phyloP scores from a whole-genome alignment of 2,329 filamentous ascomycete genomes.

The Colletotrichum sp. region DNA sequence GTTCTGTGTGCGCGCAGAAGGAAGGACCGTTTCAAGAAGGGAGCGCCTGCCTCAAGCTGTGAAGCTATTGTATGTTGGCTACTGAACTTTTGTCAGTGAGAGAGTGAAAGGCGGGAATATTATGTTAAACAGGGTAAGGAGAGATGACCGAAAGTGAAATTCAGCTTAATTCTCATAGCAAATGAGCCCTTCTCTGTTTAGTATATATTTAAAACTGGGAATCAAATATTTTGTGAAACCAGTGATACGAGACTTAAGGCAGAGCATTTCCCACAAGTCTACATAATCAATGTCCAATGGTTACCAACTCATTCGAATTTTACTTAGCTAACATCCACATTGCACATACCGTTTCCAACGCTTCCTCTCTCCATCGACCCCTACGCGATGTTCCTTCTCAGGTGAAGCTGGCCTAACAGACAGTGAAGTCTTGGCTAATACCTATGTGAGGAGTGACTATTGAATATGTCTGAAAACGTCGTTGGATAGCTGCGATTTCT shows the following conservation, averaged over 20 bases:
- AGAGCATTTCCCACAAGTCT: neutral
- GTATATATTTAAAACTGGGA: neutral
- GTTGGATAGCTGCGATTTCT: neutral
- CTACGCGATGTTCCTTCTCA: neutral
- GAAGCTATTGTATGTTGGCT: neutral
- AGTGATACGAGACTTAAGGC: neutral
- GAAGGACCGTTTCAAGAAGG: neutral
- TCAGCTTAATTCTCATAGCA: neutral
- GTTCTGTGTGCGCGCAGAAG: neutral
- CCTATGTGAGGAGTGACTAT: neutral
- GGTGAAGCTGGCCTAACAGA: neutral
- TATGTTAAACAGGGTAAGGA: rapidly evolving
- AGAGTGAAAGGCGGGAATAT: neutral
- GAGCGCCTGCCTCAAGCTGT: neutral
- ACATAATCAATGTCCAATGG: neutral
- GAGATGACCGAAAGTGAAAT: neutral
- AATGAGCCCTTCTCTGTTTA: neutral
- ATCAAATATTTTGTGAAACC: neutral
- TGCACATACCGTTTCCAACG: neutral
- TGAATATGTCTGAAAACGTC: neutral
- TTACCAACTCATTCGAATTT: neutral
- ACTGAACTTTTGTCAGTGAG: neutral
- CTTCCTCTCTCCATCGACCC: neutral
- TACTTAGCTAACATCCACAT: neutral
- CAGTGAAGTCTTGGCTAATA: neutral